Conservation (phyloP, 2,329 filamentous ascomycete species). For the Colletotrichum chlorophyti region DNA sequence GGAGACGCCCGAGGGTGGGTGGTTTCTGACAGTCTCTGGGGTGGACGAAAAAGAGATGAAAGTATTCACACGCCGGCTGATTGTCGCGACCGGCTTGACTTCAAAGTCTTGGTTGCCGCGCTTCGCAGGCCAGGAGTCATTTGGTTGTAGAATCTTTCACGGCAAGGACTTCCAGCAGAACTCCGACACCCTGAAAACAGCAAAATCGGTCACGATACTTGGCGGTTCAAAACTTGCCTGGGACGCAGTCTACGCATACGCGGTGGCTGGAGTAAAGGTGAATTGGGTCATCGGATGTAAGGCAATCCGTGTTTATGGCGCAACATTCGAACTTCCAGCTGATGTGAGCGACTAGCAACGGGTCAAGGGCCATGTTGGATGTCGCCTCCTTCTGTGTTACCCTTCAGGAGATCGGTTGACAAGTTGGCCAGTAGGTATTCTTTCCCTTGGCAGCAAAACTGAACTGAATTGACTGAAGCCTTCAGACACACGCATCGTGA, state of each 20-base stretch:
- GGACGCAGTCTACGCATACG: constrained; percentile 70
- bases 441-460: not conserved
- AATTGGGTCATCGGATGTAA: constrained; percentile 65
- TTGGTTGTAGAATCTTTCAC: constrained; percentile 56
- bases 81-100: constrained; percentile 63
- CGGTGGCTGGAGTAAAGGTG: constrained; percentile 59
- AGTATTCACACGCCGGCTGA: constrained; percentile 51
- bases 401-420: constrained; percentile 70
- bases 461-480: not conserved
- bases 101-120: constrained; percentile 55
- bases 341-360: constrained; percentile 34
- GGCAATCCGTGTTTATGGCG: too few relatives aligned
- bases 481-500: constrained; percentile 66
- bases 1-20: constrained; percentile 41
- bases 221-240: constrained; percentile 70
- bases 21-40: constrained; percentile 43
- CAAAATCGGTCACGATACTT: constrained; percentile 60
- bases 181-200: constrained; percentile 45
- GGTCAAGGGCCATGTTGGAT: constrained; percentile 67
- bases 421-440: constrained; percentile 61
- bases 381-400: constrained; percentile 67
- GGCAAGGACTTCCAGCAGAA: constrained; percentile 51
- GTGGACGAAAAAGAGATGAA: constrained; percentile 25
- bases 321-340: too few relatives aligned
- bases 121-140: constrained; percentile 53